Evolutionary conservation across 2,329 filamentous ascomycete species (phyloP), one percentile per base, ranked within the genome.

Genomic region (Trichoderma sp.): DNA sequence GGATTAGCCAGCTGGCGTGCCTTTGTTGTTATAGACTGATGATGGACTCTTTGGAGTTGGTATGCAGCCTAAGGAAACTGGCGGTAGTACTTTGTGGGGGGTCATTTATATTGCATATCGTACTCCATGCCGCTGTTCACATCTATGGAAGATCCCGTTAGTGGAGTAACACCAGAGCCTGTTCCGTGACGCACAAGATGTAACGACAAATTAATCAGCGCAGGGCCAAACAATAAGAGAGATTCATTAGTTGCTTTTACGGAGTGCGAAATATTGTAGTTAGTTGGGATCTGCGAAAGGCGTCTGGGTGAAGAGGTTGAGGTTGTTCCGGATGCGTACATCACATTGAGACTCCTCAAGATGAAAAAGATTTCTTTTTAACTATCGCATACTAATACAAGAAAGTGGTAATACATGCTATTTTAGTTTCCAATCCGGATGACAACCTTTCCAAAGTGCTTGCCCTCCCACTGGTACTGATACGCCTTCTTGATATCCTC

Each of bases 401-500:
- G 12, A 52, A 50, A 52, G n/a, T 29, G 1, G 9, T 27, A 29
- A 4, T 2, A 39, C 0, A 4, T 58, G 22, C 5, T 0, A 32
- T 2, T 60, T 17, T 48, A 63, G 9, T 63, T 63, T 63, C 7
- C 27, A 27, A 63, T 15, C 42, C 52, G 32, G 2, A 64, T 27
- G 2, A 64, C 60, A 29, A 64, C 60, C n/a, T 64, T 64, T 42
- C 60, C 60, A 54, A 42, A 64, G 48, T 64, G 60, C 48, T 64
- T 64, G 15, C n/a, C 13, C 22, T 64, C 60, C 60, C 60, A 64
- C 48, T 64, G 60, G 45, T 67, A 53, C 50, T 63, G 42, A n/a
- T 70, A 76, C 7, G 76, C 76, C 71, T 80, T 76, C 71, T 76
- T 78, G 1, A 73, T 27, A 56, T 82, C 72, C 17, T 80, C 78